Evolutionary conservation across 2,329 filamentous ascomycete genomes (phyloP), one percentile per base, ranked within the genome.

Genomic region (Diatrype stigma): DNA sequence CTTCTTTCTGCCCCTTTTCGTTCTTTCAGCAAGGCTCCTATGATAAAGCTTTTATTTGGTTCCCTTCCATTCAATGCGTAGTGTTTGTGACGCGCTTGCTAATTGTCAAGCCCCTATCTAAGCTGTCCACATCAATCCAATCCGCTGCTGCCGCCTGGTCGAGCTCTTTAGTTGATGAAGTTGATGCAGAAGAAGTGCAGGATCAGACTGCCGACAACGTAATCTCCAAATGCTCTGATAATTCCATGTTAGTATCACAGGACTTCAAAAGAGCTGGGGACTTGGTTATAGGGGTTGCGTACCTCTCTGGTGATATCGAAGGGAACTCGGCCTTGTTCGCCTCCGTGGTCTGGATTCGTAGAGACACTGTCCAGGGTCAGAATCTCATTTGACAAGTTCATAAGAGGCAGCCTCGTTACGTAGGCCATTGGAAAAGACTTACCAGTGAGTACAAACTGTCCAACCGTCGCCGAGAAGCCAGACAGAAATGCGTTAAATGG

Each of bases 131-230:
- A 10, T 10, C 26, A 30, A 30, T n/a, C n/a, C 26, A 30, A 30
- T 10, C 10, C 26, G 6, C 26, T 30, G 45, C 26, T 37, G 6
- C 34, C 34, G 4, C 34, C 16, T 12, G 12, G 4, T 17, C 14
- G 4, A 37, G 6, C 6, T 19, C 40, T 23, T 77, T 79, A 99
- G 81, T 99, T 99, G 78, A 99, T 97, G 73, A 99, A 99, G 81
- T 99, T 99, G 70, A 97, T 85, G 74, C 92, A 96, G 80, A 99
- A 99, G 76, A 97, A 96, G 77, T 99, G 94, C 70, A 97, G 75
- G 68, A 97, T 90, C 70, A 99, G 71, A 71, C 92, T 96, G 69
- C 93, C 94, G 62, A 96, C 90, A 54, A 99, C 80, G 68, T 88
- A 99, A 74, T 99, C 94, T 67, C 94, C 92, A 71, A 99, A 99